Evolutionary conservation across 2,329 filamentous ascomycete species (phyloP), one percentile per base, ranked within the genome.

Genomic region (Fusarium odoratissimum): DNA sequence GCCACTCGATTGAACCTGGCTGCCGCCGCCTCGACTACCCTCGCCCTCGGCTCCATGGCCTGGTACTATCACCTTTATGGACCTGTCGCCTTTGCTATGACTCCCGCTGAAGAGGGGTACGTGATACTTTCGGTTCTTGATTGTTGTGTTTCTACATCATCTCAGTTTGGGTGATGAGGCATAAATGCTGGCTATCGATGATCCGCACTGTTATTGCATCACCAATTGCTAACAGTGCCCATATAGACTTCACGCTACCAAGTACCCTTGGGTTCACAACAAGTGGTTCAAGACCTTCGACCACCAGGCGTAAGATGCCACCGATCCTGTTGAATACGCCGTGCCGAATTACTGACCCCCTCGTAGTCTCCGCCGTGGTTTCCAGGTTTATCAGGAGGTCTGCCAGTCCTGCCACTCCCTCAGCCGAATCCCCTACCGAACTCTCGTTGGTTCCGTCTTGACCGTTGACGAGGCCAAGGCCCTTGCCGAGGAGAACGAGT

Each of bases 41-140:
- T 95, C 81, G 94, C 95, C 79, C 87, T 94, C 84, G 95, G 95
- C 79, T 95, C 95, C 77, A 91, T 95, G 80, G 95, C 94, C 79
- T 98, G 95, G 95, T 98, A 98, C 88, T 97, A 95, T 85, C 94
- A 97, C 86, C 91, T 97, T 79, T 98, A 97, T 85, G 96, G 95
- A 80, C 91, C 93, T 79, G 91, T 93, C 79, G 92, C 93, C 72
- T 90, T 94, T 84, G 96, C 96, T 79, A 93, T 93, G 91, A 95
- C 95, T 79, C 95, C 94, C 74, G 93, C 93, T 81, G 96, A 99
- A 88, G 96, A 99, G 91, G 96, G 96, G 96, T 99, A 89, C 92
- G 95, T 93, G 58, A 60, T 56, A 54, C 54, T 42, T 56, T 55
- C 17, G 46, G 45, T 60, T 60, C 25, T 51, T 64, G 71, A 69